Evolutionary conservation across 2,329 filamentous ascomycete species (phyloP).

Genomic region (Chaetothyriales sp.): DNA sequence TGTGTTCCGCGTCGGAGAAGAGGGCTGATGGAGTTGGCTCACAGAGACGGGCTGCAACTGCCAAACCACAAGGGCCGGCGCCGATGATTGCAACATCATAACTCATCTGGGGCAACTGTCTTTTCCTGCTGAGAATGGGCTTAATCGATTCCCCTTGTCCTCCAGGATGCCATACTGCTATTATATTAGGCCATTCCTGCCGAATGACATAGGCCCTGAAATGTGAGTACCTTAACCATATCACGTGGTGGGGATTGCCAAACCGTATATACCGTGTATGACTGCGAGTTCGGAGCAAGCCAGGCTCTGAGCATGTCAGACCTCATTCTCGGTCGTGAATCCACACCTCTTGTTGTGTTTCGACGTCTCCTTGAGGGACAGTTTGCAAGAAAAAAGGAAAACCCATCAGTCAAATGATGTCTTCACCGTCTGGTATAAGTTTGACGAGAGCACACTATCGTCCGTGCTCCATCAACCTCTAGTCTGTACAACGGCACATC

Average conservation of each 20-base stretch:
- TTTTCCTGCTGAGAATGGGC: neutral
- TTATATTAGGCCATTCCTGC: neutral
- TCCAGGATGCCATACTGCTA: neutral
- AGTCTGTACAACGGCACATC: neutral
- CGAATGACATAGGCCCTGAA: neutral
- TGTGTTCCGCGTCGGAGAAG: conserved; percentile 71
- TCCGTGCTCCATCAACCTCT: neutral
- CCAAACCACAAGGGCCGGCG: conserved; percentile 59
- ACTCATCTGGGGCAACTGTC: conserved; percentile 5
- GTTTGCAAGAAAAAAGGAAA: no score
- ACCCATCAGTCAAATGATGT: neutral
- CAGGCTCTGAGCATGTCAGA: neutral
- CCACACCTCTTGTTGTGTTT: neutral
- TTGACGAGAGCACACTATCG: neutral
- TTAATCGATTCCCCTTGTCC: neutral
- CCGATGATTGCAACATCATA: conserved; percentile 57
- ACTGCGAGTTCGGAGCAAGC: neutral
- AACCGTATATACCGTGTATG: neutral
- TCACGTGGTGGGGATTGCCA: neutral
- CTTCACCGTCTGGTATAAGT: neutral
- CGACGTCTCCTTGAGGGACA: neutral
- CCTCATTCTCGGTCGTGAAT: neutral
- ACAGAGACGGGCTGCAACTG: conserved; percentile 54
- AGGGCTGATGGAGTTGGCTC: conserved; percentile 62
- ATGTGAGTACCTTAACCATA: neutral